Conservation (phyloP, 352 stramenopile species). For the Phytophthora tubulina region DNA sequence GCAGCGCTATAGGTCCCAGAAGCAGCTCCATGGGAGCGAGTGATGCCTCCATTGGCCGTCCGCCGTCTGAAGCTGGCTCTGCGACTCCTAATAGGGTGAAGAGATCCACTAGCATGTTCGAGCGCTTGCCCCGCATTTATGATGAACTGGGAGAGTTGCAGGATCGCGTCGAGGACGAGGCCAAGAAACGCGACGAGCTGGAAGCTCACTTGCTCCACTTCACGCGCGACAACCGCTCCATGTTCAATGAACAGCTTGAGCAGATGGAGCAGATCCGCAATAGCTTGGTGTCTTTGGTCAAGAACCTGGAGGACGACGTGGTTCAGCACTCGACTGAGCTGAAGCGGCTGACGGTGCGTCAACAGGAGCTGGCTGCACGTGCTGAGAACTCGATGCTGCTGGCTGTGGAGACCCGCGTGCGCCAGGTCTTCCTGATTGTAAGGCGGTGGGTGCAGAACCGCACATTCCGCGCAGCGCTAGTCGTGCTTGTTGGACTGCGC, state of each 20-base stretch:
- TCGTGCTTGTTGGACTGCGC: constrained; percentile 57
- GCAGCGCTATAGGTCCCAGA: constrained; percentile 19
- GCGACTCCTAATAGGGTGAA: constrained; percentile 22
- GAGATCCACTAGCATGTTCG: constrained; percentile 70
- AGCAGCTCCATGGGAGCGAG: constrained; percentile 13
- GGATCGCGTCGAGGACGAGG: constrained; percentile 75
- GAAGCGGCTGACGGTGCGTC: constrained; percentile 48
- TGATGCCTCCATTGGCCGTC: constrained; percentile 28
- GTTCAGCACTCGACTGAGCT: constrained; percentile 71
- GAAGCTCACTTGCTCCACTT: constrained; percentile 72
- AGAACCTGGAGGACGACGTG: constrained; percentile 72
- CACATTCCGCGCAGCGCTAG: constrained; percentile 58
- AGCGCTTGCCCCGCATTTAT: constrained; percentile 71
- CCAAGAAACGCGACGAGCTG: constrained; percentile 73
- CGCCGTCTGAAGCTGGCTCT: constrained; percentile 29
- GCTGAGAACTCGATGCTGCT: constrained; percentile 61
- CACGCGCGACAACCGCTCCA: constrained; percentile 65
- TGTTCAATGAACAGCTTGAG: constrained; percentile 62
- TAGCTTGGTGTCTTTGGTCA: constrained; percentile 61
- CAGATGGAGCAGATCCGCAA: constrained; percentile 65
- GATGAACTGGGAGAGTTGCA: constrained; percentile 75
- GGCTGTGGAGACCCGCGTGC: constrained; percentile 47
- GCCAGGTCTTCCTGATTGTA: constrained; percentile 50
- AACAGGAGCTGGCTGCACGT: constrained; percentile 49
- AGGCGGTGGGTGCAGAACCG: constrained; percentile 57